Conservation (phyloP, 108 stramenopile species). For the Fragilariopsis cylindrus region DNA sequence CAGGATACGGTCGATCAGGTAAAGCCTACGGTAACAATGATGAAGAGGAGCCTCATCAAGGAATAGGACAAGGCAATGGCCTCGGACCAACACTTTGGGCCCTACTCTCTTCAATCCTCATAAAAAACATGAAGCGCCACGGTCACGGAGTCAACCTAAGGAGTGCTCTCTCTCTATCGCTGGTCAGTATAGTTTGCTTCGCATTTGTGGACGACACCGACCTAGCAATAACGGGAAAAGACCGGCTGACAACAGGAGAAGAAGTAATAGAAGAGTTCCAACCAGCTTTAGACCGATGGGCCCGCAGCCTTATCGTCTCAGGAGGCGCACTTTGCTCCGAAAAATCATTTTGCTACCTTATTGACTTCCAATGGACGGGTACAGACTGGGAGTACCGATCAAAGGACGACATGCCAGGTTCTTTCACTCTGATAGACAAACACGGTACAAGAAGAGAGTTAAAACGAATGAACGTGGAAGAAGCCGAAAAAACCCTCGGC, state of each 20-base stretch:
- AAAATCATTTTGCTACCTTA: conserved; percentile 12
- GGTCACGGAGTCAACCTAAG: conserved; percentile 10
- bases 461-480: neutral
- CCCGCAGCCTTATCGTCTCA: neutral
- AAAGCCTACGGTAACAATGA: neutral
- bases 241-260: no score
- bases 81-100: neutral
- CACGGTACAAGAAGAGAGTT: neutral
- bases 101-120: neutral
- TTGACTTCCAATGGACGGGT: conserved; percentile 12
- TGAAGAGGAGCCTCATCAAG: conserved; percentile 1
- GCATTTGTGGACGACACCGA: conserved; percentile 18
- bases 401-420: neutral
- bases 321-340: neutral
- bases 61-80: conserved; percentile 13
- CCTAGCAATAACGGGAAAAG: no score
- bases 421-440: neutral
- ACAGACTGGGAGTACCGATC: conserved; percentile 1
- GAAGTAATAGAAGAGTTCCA: neutral
- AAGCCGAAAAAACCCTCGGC: conserved; percentile 7
- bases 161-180: neutral
- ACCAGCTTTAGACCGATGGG: conserved; percentile 2
- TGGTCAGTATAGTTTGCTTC: conserved; percentile 6
- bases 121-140: neutral
- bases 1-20: conserved; percentile 5